Base-by-base conservation (phyloP, 805 yeast species). In the Millerago galiae region DNA sequence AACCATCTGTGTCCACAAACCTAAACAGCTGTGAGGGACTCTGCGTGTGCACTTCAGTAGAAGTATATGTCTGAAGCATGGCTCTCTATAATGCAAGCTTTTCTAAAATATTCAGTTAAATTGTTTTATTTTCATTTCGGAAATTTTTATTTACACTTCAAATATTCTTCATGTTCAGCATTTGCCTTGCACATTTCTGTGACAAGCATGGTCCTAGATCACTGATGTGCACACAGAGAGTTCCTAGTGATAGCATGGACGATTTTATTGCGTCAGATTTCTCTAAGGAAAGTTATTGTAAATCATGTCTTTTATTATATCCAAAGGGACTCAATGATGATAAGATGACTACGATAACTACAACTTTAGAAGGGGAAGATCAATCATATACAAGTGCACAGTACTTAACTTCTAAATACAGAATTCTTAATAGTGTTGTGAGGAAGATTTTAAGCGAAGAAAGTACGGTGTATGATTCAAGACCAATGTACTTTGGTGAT, bases 191-290 rank as follows among this genome's bases (percentile, higher is more conserved):
- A 0, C 91, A 83, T 56, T 83, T 83, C 59, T 83, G 91, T 59
- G 91, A 83, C 60, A 71, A 77, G 17, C 90, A 83, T 55, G 91
- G 91, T 0, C 90, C 91, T 0, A 67, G 79, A 11, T 72, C 79
- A 33, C 66, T 83, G 2, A 60, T 80, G 55, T 81, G 85, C 48
- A 80, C 89, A 0, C 86, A 80, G 21, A 54, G 60, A 3, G 41
- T 57, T 2, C 46, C 48, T n/a, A 39, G 53, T 7, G 48, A 57
- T 21, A 55, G 56, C 33, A 48, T 63, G 34, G 42, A 48, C 3
- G 48, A 49, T 16, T 34, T 26, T 27, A 35, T 63, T 9, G 58
- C 72, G 28, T 66, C 73, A 38, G 58, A 61, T 27, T 67, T 65
- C 55, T 70, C 69, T 32, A 67, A 70, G 49, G 68, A 69, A 52